phyloP scores from a whole-genome alignment of 1,139 yeast genomes.

The Zygosaccharomyces pseudobailii region DNA sequence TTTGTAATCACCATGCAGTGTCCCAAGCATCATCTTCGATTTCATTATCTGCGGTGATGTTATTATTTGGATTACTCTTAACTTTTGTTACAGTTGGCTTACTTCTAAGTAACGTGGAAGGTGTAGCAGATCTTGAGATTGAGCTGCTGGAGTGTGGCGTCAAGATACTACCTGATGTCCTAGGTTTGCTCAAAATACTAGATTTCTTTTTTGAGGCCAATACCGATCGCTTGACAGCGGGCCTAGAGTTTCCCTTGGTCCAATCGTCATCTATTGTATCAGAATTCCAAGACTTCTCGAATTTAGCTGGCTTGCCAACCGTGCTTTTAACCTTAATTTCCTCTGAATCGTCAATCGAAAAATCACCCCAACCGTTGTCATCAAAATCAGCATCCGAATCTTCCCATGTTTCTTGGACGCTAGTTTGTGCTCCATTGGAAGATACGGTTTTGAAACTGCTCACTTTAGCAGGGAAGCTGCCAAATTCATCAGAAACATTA shows the following conservation, averaged over 20 bases:
- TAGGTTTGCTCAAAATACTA: constrained; percentile 1
- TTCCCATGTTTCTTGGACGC: neutral
- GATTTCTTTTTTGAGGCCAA: neutral
- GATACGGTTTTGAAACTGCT: neutral
- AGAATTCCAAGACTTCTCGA: constrained; percentile 23
- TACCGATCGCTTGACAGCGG: neutral
- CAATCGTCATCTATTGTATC: constrained; percentile 4
- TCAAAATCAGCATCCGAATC: neutral
- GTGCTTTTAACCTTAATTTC: neutral
- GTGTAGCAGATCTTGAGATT: neutral
- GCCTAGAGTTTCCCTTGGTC: neutral
- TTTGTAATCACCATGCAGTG: constrained; percentile 39
- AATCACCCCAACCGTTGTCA: constrained; percentile 12
- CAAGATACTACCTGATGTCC: constrained; percentile 1
- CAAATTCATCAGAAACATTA: constrained; percentile 1
- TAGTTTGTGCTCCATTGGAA: neutral
- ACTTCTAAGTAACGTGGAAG: neutral
- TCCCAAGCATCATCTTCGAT: constrained; percentile 56
- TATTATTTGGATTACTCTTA: neutral
- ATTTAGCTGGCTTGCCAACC: constrained; percentile 11
- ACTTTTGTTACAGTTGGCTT: neutral
- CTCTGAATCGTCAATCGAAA: constrained; percentile 2
- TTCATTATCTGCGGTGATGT: constrained; percentile 33
- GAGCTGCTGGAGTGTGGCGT: constrained; percentile 8
- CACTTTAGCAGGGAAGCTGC: neutral